Percentiles rank a stretch among this genome's conserved stretches.
phyloP scores from a whole-genome alignment of 352 stramenopile species.

The Elongisporangium undulatum region DNA sequence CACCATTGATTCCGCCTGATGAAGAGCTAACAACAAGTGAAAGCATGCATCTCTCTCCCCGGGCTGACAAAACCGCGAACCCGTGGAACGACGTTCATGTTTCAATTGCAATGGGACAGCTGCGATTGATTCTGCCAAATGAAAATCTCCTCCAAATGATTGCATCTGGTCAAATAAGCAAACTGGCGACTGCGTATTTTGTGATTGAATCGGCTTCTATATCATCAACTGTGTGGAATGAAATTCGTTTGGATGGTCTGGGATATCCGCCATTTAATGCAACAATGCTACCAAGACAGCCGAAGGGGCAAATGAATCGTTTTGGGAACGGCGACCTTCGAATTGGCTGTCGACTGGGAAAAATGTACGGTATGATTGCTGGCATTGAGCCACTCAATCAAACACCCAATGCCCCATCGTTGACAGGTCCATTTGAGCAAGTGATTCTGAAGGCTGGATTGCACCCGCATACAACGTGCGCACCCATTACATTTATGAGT shows the following conservation, averaged over 20 bases:
- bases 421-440: background rate
- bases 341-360: slow-evolving; percentile 38
- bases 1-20: background rate
- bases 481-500: slow-evolving; percentile 24
- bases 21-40: background rate
- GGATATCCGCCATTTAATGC: slow-evolving; percentile 77
- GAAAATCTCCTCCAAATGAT: slow-evolving; percentile 30
- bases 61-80: background rate
- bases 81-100: slow-evolving; percentile 28
- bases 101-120: slow-evolving; percentile 38
- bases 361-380: slow-evolving; percentile 44
- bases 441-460: background rate
- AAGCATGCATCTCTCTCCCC: background rate
- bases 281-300: slow-evolving; percentile 47
- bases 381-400: slow-evolving; percentile 4
- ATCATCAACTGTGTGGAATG: slow-evolving; percentile 31
- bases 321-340: slow-evolving; percentile 35
- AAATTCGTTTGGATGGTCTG: slow-evolving; percentile 65
- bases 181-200: slow-evolving; percentile 25
- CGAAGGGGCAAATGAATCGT: slow-evolving; percentile 36
- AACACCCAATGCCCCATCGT: background rate
- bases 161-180: slow-evolving; percentile 4
- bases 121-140: slow-evolving; percentile 49
- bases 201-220: slow-evolving; percentile 47
- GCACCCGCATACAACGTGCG: background rate